Evolutionary conservation across 164 flowering plant species (phyloP).

Genomic region (Piper longum): DNA sequence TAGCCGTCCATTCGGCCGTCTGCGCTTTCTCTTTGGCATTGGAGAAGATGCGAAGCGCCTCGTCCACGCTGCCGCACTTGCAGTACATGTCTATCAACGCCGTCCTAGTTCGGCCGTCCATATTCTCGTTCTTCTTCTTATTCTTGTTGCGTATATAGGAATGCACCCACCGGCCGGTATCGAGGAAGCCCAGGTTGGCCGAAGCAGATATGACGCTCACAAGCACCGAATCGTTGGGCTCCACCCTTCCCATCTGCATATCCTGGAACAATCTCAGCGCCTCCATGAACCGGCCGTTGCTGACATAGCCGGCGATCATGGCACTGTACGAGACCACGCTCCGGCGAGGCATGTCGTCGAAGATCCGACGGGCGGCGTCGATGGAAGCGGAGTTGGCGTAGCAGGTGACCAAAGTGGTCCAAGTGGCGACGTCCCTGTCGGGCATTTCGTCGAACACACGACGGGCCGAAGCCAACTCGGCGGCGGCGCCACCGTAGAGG

Average conservation of each 20-base stretch:
- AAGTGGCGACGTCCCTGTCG: conserved; percentile 14
- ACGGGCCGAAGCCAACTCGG: conserved; percentile 6
- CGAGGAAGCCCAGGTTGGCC: conserved; percentile 19
- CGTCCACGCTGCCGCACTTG: conserved; percentile 21
- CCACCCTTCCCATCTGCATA: conserved; percentile 8
- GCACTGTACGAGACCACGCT: conserved; percentile 27
- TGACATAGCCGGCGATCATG: conserved; percentile 23
- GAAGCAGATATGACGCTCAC: conserved; percentile 16
- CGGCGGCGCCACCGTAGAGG: conserved; percentile 11
- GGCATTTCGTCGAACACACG: conserved; percentile 12
- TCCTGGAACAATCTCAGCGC: conserved; percentile 21
- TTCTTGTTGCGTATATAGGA: conserved; percentile 7
- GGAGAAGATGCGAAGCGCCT: conserved; percentile 12
- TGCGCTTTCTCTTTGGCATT: conserved; percentile 9
- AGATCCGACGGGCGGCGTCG: conserved; percentile 14
- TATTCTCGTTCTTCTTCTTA: conserved; percentile 6
- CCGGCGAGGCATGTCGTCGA: conserved; percentile 27
- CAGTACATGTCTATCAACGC: conserved; percentile 28
- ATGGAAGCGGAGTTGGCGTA: conserved; percentile 7
- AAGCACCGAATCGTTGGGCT: conserved; percentile 18
- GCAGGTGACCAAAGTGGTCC: conserved; percentile 22
- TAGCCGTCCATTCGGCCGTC: conserved; percentile 26
- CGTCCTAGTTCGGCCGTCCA: conserved; percentile 17
- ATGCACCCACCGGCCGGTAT: conserved; percentile 24
- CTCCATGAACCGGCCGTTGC: conserved; percentile 12